Conservation (phyloP, 2,329 filamentous ascomycete genomes). For the Calonectria ilicicola region DNA sequence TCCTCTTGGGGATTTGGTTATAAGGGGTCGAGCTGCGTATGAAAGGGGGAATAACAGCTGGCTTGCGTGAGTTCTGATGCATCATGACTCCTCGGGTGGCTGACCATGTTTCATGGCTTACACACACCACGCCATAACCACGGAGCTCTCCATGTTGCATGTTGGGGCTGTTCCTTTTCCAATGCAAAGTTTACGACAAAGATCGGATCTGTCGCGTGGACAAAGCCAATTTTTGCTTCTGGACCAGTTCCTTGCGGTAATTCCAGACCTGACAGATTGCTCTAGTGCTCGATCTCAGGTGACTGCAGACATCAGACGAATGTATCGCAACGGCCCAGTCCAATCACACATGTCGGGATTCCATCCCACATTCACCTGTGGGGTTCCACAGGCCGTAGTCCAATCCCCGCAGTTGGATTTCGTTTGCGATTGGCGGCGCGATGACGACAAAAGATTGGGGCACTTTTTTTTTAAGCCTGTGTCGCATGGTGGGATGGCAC, state of each 20-base stretch:
- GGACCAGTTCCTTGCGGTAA: constrained; percentile 4
- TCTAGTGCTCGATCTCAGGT: constrained; percentile 17
- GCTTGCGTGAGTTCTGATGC: background rate
- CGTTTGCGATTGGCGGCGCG: constrained; percentile 21
- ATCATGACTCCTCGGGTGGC: constrained; percentile 10
- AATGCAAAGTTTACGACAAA: constrained; percentile 3
- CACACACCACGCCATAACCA: constrained; percentile 16
- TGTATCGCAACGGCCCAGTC: constrained; percentile 13
- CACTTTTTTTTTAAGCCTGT: background rate
- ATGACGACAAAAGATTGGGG: constrained; percentile 24
- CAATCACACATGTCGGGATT: constrained; percentile 18
- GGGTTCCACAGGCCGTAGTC: constrained; percentile 12
- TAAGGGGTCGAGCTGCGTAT: background rate
- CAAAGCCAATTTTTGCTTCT: constrained; percentile 4
- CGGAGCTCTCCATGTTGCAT: constrained; percentile 13
- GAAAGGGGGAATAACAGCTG: background rate
- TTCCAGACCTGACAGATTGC: constrained; percentile 9
- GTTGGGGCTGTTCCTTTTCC: background rate
- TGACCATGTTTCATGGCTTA: background rate
- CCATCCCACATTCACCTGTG: constrained; percentile 9
- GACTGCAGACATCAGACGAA: constrained; percentile 13
- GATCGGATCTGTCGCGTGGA: constrained; percentile 17
- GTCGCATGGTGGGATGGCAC: background rate
- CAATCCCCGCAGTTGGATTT: constrained; percentile 28
- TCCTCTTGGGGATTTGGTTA: background rate